A percentile compares a stretch with the other conserved stretches of the same genome.
Evolutionary conservation across 2,329 filamentous ascomycete genomes (phyloP).

Genomic region (Monosporascus sp.): DNA sequence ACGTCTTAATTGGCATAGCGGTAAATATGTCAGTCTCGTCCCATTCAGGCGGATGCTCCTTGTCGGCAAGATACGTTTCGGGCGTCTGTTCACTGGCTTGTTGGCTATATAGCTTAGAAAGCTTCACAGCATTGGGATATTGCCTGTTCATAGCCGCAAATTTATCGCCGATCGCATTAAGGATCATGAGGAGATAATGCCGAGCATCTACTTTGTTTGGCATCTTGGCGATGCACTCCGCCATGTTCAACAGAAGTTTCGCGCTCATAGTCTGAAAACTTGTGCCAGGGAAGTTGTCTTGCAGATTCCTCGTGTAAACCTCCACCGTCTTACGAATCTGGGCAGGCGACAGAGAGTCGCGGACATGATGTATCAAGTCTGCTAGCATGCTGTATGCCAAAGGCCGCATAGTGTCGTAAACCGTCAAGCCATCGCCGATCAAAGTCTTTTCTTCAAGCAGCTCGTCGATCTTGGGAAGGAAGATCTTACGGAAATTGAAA

Average conservation of each 20-base stretch:
- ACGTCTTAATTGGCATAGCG: slow-evolving; percentile 92
- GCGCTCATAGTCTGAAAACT: slow-evolving; percentile 99
- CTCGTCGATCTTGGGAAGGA: slow-evolving; percentile 89
- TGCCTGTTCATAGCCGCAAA: slow-evolving; percentile 97
- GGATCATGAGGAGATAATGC: slow-evolving; percentile 92
- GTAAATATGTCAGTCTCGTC: slow-evolving; percentile 97
- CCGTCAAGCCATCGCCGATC: slow-evolving; percentile 91
- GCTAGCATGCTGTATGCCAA: slow-evolving; percentile 98
- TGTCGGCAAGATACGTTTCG: slow-evolving; percentile 81
- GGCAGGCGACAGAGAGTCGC: slow-evolving; percentile 78
- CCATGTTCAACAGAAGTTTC: slow-evolving; percentile 94
- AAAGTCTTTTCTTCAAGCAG: slow-evolving; percentile 89
- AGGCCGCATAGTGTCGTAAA: slow-evolving; percentile 93
- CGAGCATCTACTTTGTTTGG: slow-evolving; percentile 90
- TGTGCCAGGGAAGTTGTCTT: slow-evolving; percentile 92
- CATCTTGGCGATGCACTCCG: slow-evolving; percentile 92
- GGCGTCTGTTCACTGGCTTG: slow-evolving; percentile 56
- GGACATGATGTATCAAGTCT: slow-evolving; percentile 93
- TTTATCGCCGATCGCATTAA: slow-evolving; percentile 97
- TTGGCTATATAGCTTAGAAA: slow-evolving; percentile 71
- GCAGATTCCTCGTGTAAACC: slow-evolving; percentile 93
- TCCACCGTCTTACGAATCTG: slow-evolving; percentile 95
- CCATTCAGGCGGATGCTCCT: slow-evolving; percentile 80
- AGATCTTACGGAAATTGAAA: slow-evolving; percentile 96
- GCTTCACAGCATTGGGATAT: slow-evolving; percentile 89